Evolutionary conservation across 768 basidiomycete genomes (phyloP).

Genomic region (Antrodiella citrinella): DNA sequence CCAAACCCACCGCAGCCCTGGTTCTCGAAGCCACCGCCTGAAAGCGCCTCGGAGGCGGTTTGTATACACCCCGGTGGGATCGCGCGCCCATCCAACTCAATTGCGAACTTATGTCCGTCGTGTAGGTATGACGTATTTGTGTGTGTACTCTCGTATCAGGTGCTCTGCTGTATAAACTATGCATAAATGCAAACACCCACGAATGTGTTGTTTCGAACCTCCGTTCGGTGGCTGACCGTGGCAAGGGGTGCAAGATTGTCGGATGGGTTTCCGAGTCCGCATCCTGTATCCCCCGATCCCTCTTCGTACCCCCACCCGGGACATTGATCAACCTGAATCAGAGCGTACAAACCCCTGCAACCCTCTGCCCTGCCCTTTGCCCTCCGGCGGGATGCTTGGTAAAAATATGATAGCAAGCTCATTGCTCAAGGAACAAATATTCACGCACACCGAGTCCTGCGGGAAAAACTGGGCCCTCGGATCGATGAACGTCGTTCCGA

Average conservation of each 20-base stretch:
- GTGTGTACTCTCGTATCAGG: too few relatives aligned
- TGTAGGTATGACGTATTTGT: too few relatives aligned
- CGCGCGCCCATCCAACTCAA: too few relatives aligned
- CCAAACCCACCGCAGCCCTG: background rate
- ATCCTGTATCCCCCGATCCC: background rate
- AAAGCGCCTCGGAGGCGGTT: background rate
- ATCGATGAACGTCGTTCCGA: background rate
- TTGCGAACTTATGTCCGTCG: too few relatives aligned
- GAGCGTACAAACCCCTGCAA: background rate
- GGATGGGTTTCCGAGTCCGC: background rate
- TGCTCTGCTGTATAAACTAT: too few relatives aligned
- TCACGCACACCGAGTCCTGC: background rate
- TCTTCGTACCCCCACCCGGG: background rate
- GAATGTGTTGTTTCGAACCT: too few relatives aligned
- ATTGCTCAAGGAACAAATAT: background rate
- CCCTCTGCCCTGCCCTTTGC: background rate
- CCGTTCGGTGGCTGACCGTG: too few relatives aligned
- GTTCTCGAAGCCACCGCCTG: slow-evolving; percentile 9
- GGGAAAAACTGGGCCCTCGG: background rate
- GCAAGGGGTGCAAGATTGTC: too few relatives aligned
- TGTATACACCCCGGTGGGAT: background rate
- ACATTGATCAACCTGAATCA: too few relatives aligned
- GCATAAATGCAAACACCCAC: too few relatives aligned
- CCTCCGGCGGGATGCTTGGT: too few relatives aligned
- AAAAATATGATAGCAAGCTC: too few relatives aligned